Evolutionary conservation across 1,139 yeast genomes (phyloP).

Genomic region (Candida glucosophila): DNA sequence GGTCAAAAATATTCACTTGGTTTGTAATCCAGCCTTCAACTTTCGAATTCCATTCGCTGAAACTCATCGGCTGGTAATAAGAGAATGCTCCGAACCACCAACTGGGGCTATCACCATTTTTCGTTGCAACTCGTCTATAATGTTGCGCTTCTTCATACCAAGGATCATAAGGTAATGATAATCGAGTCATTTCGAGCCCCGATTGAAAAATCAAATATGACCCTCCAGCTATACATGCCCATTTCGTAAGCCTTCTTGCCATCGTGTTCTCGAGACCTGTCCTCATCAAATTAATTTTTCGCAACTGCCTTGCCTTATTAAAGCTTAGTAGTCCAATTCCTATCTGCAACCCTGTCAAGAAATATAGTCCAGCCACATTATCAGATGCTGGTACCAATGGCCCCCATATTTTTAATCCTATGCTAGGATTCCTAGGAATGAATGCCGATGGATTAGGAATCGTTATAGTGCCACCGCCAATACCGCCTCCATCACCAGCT

Average conservation of each 20-base stretch:
- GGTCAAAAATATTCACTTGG: constrained; percentile 9
- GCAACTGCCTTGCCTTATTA: constrained; percentile 13
- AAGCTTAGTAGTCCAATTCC: constrained; percentile 24
- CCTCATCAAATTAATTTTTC: constrained; percentile 8
- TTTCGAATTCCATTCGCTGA: constrained; percentile 36
- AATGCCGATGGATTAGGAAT: constrained; percentile 16
- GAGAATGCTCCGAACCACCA: constrained; percentile 57
- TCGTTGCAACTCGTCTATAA: constrained; percentile 36
- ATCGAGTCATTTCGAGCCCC: constrained; percentile 43
- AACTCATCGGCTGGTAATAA: constrained; percentile 43
- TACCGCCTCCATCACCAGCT: constrained; percentile 3
- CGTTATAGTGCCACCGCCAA: constrained; percentile 8
- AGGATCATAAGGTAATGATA: constrained; percentile 49
- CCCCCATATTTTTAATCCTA: constrained; percentile 53
- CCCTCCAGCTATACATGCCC: constrained; percentile 14
- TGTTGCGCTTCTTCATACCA: constrained; percentile 53
- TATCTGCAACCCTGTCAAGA: constrained; percentile 40
- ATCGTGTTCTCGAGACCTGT: constrained; percentile 9
- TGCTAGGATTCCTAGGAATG: constrained; percentile 39
- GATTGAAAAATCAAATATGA: constrained; percentile 20
- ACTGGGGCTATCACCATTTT: constrained; percentile 34
- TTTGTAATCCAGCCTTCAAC: constrained; percentile 22
- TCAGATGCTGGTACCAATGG: constrained; percentile 61
- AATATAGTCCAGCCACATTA: constrained; percentile 38
- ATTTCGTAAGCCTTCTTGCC: constrained; percentile 8